Percentiles rank a stretch among this genome's conserved stretches.
phyloP scores from a whole-genome alignment of 2,329 filamentous ascomycete genomes.

The Aspergillus hiratsukae region DNA sequence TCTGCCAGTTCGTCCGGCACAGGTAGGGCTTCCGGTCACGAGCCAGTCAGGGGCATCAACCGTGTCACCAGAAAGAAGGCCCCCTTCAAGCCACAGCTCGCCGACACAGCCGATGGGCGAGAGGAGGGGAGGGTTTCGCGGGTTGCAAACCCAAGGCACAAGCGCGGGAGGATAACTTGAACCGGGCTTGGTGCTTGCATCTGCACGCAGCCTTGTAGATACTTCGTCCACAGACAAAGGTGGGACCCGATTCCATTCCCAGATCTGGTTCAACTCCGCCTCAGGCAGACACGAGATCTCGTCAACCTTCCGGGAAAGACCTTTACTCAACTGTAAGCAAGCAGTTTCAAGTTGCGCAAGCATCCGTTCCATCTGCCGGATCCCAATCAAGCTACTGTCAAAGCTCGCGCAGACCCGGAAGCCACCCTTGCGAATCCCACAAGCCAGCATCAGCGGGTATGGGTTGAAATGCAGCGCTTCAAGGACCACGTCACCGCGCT shows the following conservation, averaged over 20 bases:
- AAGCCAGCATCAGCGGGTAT: constrained; percentile 49
- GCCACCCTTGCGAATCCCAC: constrained; percentile 40
- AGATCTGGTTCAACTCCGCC: constrained; percentile 39
- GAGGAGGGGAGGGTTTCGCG: constrained; percentile 31
- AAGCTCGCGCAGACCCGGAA: constrained; percentile 45
- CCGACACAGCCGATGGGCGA: constrained; percentile 39
- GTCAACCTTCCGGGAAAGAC: constrained; percentile 20
- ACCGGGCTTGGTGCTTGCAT: constrained; percentile 17
- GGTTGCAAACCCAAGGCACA: constrained; percentile 27
- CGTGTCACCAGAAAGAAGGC: constrained; percentile 23
- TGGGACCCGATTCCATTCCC: constrained; percentile 38
- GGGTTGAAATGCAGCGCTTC: constrained; percentile 43
- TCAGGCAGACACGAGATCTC: constrained; percentile 38
- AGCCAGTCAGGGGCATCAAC: constrained; percentile 25
- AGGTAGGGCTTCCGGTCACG: constrained; percentile 27
- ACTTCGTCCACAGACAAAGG: constrained; percentile 32
- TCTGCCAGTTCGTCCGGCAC: constrained; percentile 27
- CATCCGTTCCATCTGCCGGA: constrained; percentile 35
- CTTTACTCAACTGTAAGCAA: constrained; percentile 22
- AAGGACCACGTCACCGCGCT: constrained; percentile 30
- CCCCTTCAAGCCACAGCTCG: constrained; percentile 40
- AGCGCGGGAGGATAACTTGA: constrained; percentile 32
- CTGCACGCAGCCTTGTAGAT: constrained; percentile 20
- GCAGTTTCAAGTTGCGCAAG: constrained; percentile 34
- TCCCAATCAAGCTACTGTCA: constrained; percentile 34